phyloP scores from a whole-genome alignment of 1,284 basidiomycete species.

The Ustilago crameri region DNA sequence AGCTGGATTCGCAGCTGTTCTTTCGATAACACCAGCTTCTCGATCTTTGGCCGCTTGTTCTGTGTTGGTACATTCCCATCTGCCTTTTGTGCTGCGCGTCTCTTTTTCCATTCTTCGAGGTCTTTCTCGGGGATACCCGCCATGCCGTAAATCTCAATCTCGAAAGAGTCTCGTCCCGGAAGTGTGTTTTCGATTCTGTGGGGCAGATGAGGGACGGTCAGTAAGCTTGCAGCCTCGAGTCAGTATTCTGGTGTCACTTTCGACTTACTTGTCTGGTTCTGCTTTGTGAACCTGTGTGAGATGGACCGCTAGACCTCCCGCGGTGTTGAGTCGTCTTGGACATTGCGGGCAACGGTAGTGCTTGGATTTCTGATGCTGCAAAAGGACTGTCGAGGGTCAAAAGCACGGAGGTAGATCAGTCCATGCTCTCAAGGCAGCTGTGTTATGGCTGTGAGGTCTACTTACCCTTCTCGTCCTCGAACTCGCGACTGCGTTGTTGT shows the following conservation, averaged over 20 bases:
- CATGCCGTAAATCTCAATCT: conserved; percentile 99
- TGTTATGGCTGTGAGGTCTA: neutral
- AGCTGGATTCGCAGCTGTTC: conserved; percentile 86
- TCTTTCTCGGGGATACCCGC: conserved; percentile 95
- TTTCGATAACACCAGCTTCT: conserved; percentile 77
- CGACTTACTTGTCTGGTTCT: conserved; percentile 87
- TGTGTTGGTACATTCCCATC: conserved; percentile 70
- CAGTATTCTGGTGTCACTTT: too few relatives aligned
- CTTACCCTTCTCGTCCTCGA: conserved; percentile 67
- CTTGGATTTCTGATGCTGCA: conserved; percentile 99
- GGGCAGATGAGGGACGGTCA: conserved; percentile 30
- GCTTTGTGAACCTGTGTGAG: conserved; percentile 98
- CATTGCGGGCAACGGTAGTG: conserved; percentile 98
- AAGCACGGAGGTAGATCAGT: neutral
- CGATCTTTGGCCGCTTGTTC: conserved; percentile 81
- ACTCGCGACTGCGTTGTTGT: conserved; percentile 57
- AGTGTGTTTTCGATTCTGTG: conserved; percentile 91
- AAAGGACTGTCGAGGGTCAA: conserved; percentile 76
- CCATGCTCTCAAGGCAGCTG: neutral
- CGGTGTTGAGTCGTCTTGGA: conserved; percentile 93
- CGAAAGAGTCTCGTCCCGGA: conserved; percentile 94
- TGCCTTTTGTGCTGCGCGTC: conserved; percentile 70
- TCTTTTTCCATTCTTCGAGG: conserved; percentile 89
- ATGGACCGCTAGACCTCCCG: conserved; percentile 97
- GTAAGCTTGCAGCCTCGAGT: too few relatives aligned